Evolutionary conservation across 2,329 filamentous ascomycete species (phyloP).

Genomic region (Sordariomycetes sp.): DNA sequence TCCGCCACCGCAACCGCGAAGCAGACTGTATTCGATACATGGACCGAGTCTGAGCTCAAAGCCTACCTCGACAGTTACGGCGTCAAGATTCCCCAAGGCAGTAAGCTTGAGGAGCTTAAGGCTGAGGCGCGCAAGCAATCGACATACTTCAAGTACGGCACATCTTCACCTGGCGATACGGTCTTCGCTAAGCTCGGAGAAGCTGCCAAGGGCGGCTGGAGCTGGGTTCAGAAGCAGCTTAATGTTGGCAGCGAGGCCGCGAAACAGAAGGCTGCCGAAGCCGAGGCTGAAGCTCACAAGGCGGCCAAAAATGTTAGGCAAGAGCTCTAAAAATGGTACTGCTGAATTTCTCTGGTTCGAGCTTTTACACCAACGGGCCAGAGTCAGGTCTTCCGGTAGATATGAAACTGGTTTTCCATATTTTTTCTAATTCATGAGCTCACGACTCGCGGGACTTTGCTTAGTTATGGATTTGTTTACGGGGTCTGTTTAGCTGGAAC

Average conservation of each 20-base stretch:
- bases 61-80: slow-evolving; percentile 73
- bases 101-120: slow-evolving; percentile 58
- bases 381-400: no score
- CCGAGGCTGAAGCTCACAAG: slow-evolving; percentile 16
- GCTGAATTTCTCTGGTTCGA: no score
- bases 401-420: no score
- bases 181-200: slow-evolving; percentile 55
- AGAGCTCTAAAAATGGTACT: slow-evolving; percentile 43
- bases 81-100: slow-evolving; percentile 56
- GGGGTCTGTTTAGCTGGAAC: neutral
- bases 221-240: slow-evolving; percentile 43
- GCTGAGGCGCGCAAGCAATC: slow-evolving; percentile 64
- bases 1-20: slow-evolving; percentile 58
- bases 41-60: slow-evolving; percentile 68
- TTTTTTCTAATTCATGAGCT: neutral
- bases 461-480: neutral
- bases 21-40: slow-evolving; percentile 59
- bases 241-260: slow-evolving; percentile 37
- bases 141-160: slow-evolving; percentile 71
- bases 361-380: no score
- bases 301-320: slow-evolving; percentile 28
- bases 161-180: slow-evolving; percentile 54
- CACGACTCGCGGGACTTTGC: neutral
- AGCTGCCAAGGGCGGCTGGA: slow-evolving; percentile 34
- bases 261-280: slow-evolving; percentile 33